A percentile compares a stretch with the other conserved stretches of the same genome.
Conservation (phyloP, 495 filamentous ascomycete species). For the Platismatia glauca region DNA sequence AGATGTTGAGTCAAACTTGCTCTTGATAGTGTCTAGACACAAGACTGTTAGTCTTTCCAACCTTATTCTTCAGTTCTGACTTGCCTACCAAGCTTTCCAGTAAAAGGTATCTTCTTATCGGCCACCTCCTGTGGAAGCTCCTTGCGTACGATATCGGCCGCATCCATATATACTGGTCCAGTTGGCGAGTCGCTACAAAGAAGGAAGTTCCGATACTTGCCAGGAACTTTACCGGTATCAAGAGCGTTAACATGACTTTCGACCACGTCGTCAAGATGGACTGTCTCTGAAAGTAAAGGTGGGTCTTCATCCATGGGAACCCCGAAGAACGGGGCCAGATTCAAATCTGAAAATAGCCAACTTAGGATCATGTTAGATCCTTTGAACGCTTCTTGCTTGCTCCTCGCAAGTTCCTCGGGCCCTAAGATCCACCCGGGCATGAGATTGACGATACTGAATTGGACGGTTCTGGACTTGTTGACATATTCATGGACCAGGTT, state of each 20-base stretch:
- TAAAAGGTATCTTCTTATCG: constrained; percentile 7
- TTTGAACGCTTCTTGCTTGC: constrained; percentile 13
- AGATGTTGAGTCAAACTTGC: constrained; percentile 9
- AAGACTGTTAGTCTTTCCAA: background rate
- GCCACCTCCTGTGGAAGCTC: constrained; percentile 11
- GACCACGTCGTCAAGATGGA: constrained; percentile 14
- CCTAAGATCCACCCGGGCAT: constrained; percentile 13
- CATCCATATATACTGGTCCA: constrained; percentile 5
- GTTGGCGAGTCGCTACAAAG: constrained; percentile 8
- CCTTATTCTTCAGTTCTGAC: background rate
- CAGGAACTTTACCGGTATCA: constrained; percentile 5
- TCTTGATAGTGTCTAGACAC: constrained; percentile 1
- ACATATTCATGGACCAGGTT: constrained; percentile 10
- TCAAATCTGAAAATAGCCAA: constrained; percentile 8
- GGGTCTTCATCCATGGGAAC: background rate
- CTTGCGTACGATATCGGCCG: constrained; percentile 5
- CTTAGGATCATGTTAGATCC: constrained; percentile 12
- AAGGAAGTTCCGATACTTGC: constrained; percentile 13
- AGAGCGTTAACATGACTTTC: constrained; percentile 13
- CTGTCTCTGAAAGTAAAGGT: constrained; percentile 11
- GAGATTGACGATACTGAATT: constrained; percentile 13
- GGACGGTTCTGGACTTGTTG: too few relatives aligned
- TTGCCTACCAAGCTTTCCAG: constrained; percentile 7
- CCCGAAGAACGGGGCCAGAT: constrained; percentile 3
- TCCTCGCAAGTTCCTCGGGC: constrained; percentile 8